phyloP scores from a whole-genome alignment of 1,139 yeast species.

The Debaryomyces sp. region DNA sequence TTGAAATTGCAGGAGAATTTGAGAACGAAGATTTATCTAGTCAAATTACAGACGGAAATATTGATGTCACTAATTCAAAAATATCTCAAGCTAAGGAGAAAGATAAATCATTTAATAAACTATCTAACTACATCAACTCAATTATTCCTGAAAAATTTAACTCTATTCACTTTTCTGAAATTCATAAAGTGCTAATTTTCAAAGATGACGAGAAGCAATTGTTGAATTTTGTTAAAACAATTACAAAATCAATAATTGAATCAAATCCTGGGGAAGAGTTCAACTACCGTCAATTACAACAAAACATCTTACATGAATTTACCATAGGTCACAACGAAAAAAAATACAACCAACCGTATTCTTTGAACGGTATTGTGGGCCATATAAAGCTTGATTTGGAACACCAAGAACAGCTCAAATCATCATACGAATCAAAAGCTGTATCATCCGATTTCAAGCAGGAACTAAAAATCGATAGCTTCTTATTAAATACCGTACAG shows the following conservation, averaged over 20 bases:
- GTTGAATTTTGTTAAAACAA: slow-evolving; percentile 10
- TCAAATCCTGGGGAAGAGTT: slow-evolving; percentile 8
- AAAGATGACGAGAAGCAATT: slow-evolving; percentile 15
- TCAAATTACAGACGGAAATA: background rate
- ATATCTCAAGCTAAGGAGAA: background rate
- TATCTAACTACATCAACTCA: slow-evolving; percentile 12
- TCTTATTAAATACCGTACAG: slow-evolving; percentile 12
- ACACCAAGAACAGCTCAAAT: background rate
- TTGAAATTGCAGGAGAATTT: background rate
- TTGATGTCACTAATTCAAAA: background rate
- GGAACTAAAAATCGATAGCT: slow-evolving; percentile 11
- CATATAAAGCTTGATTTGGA: slow-evolving; percentile 7
- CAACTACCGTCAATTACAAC: slow-evolving; percentile 10
- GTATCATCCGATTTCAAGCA: slow-evolving; percentile 4
- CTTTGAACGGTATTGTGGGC: slow-evolving; percentile 13
- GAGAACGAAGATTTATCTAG: background rate
- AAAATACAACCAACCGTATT: slow-evolving; percentile 15
- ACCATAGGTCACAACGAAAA: slow-evolving; percentile 16
- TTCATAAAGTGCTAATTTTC: slow-evolving; percentile 11
- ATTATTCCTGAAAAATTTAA: slow-evolving; percentile 13
- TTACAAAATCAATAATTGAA: slow-evolving; percentile 10
- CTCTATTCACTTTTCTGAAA: slow-evolving; percentile 14
- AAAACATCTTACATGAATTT: slow-evolving; percentile 12
- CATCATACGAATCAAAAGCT: background rate
- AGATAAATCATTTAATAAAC: slow-evolving; percentile 5